Percentiles rank a stretch among this genome's conserved stretches.
phyloP scores from a whole-genome alignment of 2,329 filamentous ascomycete species.

The Phialemonium atrogriseum region DNA sequence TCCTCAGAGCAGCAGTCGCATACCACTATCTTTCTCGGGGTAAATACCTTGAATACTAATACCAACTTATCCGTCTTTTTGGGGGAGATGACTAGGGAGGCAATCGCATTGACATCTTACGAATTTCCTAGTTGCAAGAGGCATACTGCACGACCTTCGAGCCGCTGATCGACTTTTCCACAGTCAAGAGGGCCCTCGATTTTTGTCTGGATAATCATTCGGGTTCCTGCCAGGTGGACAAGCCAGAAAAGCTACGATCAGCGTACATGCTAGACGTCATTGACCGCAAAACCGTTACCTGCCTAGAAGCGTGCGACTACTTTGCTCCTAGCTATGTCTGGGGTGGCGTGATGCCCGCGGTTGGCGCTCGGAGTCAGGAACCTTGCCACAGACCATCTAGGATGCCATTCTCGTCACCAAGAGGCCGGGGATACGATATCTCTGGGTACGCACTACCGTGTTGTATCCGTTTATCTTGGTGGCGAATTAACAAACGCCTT shows the following conservation, averaged over 20 bases:
- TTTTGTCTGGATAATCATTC: slow-evolving; percentile 1
- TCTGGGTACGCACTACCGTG: slow-evolving; percentile 5
- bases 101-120: too few relatives aligned
- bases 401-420: slow-evolving; percentile 6
- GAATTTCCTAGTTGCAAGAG: too few relatives aligned
- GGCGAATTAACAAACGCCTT: not conserved
- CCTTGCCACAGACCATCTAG: slow-evolving; percentile 7
- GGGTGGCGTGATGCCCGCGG: slow-evolving; percentile 3
- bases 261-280: slow-evolving; percentile 3
- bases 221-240: not conserved
- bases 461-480: not conserved
- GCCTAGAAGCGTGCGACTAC: slow-evolving; percentile 3
- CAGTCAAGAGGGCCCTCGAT: slow-evolving; percentile 1
- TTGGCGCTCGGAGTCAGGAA: not conserved
- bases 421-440: slow-evolving; percentile 4
- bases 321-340: slow-evolving; percentile 3
- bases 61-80: too few relatives aligned
- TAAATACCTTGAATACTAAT: too few relatives aligned
- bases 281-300: slow-evolving; percentile 3
- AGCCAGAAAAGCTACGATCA: not conserved
- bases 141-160: too few relatives aligned
- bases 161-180: too few relatives aligned
- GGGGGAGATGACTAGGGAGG: too few relatives aligned
- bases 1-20: too few relatives aligned
- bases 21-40: too few relatives aligned